Evolutionary conservation across 176 grass and related monocot species (phyloP).

Genomic region (Phoenix dactylifera): DNA sequence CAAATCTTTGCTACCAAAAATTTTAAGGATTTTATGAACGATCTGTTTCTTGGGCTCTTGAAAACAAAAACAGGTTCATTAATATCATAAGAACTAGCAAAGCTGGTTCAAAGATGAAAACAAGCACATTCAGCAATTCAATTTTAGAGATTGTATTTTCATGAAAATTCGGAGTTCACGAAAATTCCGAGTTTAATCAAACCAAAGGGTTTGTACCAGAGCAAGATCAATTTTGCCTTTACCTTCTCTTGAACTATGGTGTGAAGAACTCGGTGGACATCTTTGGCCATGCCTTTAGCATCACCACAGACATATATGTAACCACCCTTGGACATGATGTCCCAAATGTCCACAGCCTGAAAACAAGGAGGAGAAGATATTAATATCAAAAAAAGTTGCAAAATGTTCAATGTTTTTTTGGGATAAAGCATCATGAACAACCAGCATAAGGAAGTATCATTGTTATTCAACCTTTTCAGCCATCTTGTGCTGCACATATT

Average conservation of each 20-base stretch:
- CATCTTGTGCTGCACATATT: constrained; percentile 99
- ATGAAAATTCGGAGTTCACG: too few relatives aligned
- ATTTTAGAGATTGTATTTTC: too few relatives aligned
- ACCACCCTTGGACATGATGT: constrained; percentile 52
- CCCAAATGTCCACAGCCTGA: constrained; percentile 75
- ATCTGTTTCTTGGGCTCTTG: too few relatives aligned
- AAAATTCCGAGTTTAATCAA: too few relatives aligned
- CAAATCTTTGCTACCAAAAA: too few relatives aligned
- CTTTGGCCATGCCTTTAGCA: constrained; percentile 92
- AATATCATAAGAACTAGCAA: too few relatives aligned
- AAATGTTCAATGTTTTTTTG: background rate
- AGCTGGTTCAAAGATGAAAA: too few relatives aligned
- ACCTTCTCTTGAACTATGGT: constrained; percentile 93
- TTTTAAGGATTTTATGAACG: too few relatives aligned
- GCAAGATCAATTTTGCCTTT: background rate
- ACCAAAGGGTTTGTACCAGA: too few relatives aligned
- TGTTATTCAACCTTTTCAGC: constrained; percentile 40
- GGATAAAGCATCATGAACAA: background rate
- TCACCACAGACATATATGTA: constrained; percentile 94
- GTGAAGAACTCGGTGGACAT: constrained; percentile 77
- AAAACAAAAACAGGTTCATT: too few relatives aligned
- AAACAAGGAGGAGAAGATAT: background rate
- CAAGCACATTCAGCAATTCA: too few relatives aligned
- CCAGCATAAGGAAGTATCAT: background rate
- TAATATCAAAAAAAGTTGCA: constrained; percentile 1